These are phyloP conservation scores for Hura crepitans DNA, from an alignment of 441 rosid genomes.

Conservation along the genomic window DNA sequence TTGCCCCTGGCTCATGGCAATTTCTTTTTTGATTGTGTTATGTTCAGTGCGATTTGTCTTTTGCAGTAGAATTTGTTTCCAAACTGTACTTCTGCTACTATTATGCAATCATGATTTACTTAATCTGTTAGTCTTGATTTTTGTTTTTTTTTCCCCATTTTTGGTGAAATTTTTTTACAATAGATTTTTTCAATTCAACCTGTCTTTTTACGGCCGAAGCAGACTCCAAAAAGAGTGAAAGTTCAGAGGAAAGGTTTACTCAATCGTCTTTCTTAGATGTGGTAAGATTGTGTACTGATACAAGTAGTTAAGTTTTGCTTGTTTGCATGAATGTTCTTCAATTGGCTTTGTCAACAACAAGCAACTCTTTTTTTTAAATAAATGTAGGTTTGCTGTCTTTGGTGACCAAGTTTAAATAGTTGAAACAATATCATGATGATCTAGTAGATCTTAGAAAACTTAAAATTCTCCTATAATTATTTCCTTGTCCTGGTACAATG, in stretches of 20 bases:
- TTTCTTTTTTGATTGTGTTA: conserved; percentile 10
- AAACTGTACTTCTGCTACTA: conserved; percentile 11
- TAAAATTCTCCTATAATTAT: not conserved
- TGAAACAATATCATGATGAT: not conserved
- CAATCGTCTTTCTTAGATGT: conserved; percentile 45
- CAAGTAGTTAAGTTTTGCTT: conserved; percentile 28
- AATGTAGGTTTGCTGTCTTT: not conserved
- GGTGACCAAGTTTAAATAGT: not conserved
- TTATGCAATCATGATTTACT: conserved; percentile 27
- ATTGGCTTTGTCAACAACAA: not conserved
- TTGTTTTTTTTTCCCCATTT: conserved; percentile 23
- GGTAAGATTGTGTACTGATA: conserved; percentile 49
- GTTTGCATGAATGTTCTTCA: conserved; percentile 18
- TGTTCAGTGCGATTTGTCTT: conserved; percentile 1
- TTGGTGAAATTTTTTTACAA: conserved; percentile 44
- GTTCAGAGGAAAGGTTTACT: conserved; percentile 55
- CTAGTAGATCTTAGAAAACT: not conserved
- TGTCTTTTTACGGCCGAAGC: conserved; percentile 59
- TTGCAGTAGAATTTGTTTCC: conserved; percentile 19
- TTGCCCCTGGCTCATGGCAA: not conserved
- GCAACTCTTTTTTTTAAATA: too few relatives aligned
- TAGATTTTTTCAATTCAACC: conserved; percentile 65
- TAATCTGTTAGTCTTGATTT: conserved; percentile 35
- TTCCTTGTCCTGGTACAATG: not conserved
- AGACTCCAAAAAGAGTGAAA: conserved; percentile 57